Percentiles rank a stretch among this genome's conserved stretches.
Conservation (phyloP, 495 filamentous ascomycete genomes). For the Aspergillus mulundensis region DNA sequence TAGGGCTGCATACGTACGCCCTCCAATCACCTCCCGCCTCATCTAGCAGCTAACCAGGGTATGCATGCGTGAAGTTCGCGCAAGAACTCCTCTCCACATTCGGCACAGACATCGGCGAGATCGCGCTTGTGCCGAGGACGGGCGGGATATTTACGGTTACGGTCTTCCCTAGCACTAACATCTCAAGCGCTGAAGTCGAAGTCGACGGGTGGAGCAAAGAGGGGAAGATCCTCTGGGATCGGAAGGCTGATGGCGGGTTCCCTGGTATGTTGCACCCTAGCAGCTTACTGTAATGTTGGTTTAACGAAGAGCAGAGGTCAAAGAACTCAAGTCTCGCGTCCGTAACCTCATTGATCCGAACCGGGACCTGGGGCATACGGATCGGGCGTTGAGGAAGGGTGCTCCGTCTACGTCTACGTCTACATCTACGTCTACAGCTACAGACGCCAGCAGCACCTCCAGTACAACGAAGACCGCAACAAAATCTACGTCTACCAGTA, state of each 20-base stretch:
- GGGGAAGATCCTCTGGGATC: conserved; percentile 72
- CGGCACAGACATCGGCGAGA: conserved; percentile 76
- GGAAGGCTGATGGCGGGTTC: conserved; percentile 84
- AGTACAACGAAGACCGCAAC: too few relatives aligned
- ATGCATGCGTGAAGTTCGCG: too few relatives aligned
- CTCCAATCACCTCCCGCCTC: too few relatives aligned
- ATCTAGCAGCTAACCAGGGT: too few relatives aligned
- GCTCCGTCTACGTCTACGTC: background rate
- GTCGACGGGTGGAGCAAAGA: background rate
- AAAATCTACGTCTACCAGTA: too few relatives aligned
- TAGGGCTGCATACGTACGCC: conserved; percentile 71
- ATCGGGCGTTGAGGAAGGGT: conserved; percentile 46
- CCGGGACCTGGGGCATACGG: conserved; percentile 78
- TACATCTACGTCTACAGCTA: background rate
- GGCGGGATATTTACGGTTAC: conserved; percentile 79
- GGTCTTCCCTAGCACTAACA: conserved; percentile 38
- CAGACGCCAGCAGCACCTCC: background rate
- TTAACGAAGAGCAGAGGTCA: conserved; percentile 56
- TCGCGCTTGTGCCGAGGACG: conserved; percentile 81
- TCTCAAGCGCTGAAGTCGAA: background rate
- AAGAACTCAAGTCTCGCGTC: conserved; percentile 85
- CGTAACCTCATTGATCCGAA: conserved; percentile 76
- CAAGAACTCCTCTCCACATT: conserved; percentile 99
- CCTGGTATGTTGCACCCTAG: conserved; percentile 55
- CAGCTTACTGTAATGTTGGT: background rate